These are phyloP conservation scores for Nakataea oryzae DNA, from an alignment of 2,329 filamentous ascomycete genomes.

Conservation along the genomic window DNA sequence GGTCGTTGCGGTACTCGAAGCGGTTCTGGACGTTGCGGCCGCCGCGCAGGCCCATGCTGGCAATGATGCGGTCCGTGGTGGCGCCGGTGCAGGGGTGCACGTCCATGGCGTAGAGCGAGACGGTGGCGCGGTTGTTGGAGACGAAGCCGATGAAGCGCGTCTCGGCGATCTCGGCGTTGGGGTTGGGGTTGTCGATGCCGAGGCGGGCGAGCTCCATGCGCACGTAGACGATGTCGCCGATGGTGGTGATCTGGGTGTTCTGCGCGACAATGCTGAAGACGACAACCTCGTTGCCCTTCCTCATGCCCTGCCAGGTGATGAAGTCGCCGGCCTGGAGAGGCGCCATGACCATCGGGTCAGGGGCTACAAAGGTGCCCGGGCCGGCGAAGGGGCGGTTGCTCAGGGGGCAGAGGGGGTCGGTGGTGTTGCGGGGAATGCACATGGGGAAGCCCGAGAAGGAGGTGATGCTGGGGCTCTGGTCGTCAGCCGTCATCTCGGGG, in stretches of 20 bases:
- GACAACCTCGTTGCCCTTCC: conserved; percentile 18
- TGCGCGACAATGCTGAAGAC: conserved; percentile 24
- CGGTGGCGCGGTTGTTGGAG: conserved; percentile 20
- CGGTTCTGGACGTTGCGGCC: conserved; percentile 23
- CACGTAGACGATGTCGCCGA: conserved; percentile 20
- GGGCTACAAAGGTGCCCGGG: conserved; percentile 21
- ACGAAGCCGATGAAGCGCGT: conserved; percentile 24
- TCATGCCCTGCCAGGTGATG: conserved; percentile 21
- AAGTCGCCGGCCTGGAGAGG: conserved; percentile 25
- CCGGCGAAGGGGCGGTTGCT: conserved; percentile 21
- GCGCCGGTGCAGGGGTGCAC: conserved; percentile 24
- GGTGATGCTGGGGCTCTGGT: conserved; percentile 33
- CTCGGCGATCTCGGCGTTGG: conserved; percentile 22
- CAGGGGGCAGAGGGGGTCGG: conserved; percentile 22
- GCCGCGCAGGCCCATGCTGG: conserved; percentile 17
- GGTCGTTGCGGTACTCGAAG: conserved; percentile 23
- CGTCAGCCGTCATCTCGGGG: conserved; percentile 35
- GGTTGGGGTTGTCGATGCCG: conserved; percentile 22
- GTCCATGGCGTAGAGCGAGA: conserved; percentile 24
- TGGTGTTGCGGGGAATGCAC: conserved; percentile 33
- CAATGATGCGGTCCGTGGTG: conserved; percentile 21
- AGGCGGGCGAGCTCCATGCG: conserved; percentile 23
- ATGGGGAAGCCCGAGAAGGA: conserved; percentile 40
- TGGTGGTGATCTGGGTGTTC: conserved; percentile 24
- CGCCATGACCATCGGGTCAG: conserved; percentile 23